Evolutionary conservation across 1,139 yeast genomes (phyloP).

Genomic region (Starmera stellimalicola): DNA sequence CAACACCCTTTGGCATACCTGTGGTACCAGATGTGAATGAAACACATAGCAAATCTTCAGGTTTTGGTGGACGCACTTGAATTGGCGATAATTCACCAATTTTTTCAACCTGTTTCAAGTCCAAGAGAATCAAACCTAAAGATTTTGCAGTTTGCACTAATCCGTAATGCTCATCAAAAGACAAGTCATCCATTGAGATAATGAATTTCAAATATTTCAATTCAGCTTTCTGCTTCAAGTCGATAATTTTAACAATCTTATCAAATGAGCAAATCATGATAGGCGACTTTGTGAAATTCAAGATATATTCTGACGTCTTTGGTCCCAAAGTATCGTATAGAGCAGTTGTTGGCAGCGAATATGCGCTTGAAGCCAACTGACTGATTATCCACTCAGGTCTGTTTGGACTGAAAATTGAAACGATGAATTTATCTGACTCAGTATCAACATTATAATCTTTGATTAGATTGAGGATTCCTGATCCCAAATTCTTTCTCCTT

Average conservation of each 20-base stretch:
- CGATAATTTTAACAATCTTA: conserved; percentile 31
- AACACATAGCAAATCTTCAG: conserved; percentile 51
- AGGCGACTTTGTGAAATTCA: conserved; percentile 47
- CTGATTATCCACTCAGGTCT: conserved; percentile 50
- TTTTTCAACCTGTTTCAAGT: conserved; percentile 41
- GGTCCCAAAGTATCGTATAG: conserved; percentile 59
- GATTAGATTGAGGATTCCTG: conserved; percentile 54
- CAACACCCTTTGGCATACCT: conserved; percentile 70
- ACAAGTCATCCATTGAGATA: conserved; percentile 43
- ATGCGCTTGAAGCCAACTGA: conserved; percentile 49
- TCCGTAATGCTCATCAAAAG: conserved; percentile 23
- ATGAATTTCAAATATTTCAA: conserved; percentile 32
- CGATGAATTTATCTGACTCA: conserved; percentile 33
- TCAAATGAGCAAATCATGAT: conserved; percentile 39
- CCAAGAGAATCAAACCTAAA: conserved; percentile 29
- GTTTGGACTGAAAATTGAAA: conserved; percentile 49
- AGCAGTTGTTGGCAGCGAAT: conserved; percentile 46
- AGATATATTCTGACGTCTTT: conserved; percentile 46
- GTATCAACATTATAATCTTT: conserved; percentile 19
- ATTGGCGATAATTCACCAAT: conserved; percentile 43
- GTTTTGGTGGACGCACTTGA: conserved; percentile 39
- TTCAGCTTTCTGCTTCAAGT: conserved; percentile 25
- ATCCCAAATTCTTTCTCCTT: conserved; percentile 44
- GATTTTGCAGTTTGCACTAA: conserved; percentile 22
- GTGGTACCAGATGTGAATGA: conserved; percentile 78